These are phyloP conservation scores for Silybum marianum DNA, from an alignment of 129 eudicot genomes.

Conservation along the genomic window DNA sequence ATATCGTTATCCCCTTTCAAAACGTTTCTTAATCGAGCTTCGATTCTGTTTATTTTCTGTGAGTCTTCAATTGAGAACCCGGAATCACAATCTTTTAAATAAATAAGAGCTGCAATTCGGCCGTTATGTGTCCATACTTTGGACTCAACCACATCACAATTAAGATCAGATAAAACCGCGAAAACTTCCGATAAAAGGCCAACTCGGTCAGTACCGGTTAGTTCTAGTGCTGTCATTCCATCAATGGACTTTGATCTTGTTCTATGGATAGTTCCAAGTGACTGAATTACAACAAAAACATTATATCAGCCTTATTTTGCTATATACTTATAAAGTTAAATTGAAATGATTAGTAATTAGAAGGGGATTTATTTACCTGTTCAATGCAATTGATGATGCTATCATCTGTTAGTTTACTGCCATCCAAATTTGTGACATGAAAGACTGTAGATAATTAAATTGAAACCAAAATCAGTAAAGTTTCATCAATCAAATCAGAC, in stretches of 20 bases:
- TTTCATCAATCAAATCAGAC: constrained; percentile 12
- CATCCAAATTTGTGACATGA: constrained; percentile 85
- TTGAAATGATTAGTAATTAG: neutral
- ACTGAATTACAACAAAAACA: constrained; percentile 38
- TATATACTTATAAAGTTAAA: neutral
- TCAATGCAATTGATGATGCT: constrained; percentile 77
- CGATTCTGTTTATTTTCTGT: constrained; percentile 57
- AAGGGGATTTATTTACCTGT: constrained; percentile 47
- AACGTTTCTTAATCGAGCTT: constrained; percentile 61
- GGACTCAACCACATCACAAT: constrained; percentile 73
- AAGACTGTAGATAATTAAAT: constrained; percentile 59
- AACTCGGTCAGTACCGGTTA: constrained; percentile 84
- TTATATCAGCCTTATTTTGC: neutral
- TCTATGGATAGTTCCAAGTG: constrained; percentile 66
- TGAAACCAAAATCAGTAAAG: constrained; percentile 34
- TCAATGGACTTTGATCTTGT: constrained; percentile 47
- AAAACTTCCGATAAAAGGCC: constrained; percentile 91
- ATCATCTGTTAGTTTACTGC: constrained; percentile 71
- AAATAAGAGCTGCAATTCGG: constrained; percentile 73
- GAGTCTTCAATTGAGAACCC: constrained; percentile 69
- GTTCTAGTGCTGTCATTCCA: constrained; percentile 76
- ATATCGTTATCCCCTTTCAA: constrained; percentile 90
- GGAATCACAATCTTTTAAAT: constrained; percentile 68
- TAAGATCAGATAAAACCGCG: constrained; percentile 69
- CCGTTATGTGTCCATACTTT: constrained; percentile 97